Conservation (phyloP, 257 asterid species). For the Nicotiana knightiana region DNA sequence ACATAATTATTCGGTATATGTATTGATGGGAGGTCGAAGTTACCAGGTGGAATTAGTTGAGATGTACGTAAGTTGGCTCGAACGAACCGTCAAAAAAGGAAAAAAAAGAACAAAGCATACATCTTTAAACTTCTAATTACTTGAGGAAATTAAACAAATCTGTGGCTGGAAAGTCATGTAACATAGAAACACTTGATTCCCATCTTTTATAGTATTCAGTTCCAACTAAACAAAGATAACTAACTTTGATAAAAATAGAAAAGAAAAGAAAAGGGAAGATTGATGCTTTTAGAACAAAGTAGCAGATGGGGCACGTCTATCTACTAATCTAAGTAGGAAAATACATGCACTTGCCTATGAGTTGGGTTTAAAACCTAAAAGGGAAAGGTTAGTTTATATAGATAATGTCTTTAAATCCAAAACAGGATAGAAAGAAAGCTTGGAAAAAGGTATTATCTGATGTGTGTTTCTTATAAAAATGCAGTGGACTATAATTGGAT, state of each 20-base stretch:
- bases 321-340: not conserved
- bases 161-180: not conserved
- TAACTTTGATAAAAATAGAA: not conserved
- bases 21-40: no score
- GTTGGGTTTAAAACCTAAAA: not conserved
- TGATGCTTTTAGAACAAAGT: not conserved
- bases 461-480: not conserved
- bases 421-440: not conserved
- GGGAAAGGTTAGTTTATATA: not conserved
- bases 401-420: not conserved
- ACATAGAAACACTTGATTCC: not conserved
- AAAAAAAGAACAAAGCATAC: not conserved
- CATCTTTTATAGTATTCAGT: not conserved
- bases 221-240: not conserved
- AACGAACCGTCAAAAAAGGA: no score
- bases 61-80: no score
- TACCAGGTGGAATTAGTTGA: no score
- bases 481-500: not conserved
- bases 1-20: no score
- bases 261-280: not conserved
- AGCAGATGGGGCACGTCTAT: not conserved
- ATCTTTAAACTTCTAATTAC: conserved; percentile 4
- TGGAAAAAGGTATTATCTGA: not conserved
- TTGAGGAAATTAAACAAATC: not conserved
- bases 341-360: not conserved